Evolutionary conservation across 257 asterid species (phyloP).

Genomic region (Petunia axillaris): DNA sequence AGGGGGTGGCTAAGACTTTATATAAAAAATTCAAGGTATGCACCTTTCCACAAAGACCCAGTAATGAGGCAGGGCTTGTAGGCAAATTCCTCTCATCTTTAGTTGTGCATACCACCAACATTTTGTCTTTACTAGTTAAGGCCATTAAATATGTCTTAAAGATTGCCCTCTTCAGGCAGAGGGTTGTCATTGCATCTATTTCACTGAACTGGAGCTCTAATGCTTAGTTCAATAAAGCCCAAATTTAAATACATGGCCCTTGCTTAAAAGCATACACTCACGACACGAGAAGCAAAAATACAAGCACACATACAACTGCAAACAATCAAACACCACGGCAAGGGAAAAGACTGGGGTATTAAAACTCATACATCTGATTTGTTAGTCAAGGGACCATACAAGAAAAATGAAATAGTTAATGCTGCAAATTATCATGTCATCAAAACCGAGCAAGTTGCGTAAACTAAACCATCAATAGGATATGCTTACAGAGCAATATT

Average conservation of each 20-base stretch:
- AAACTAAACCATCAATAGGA: not conserved
- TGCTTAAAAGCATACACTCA: not conserved
- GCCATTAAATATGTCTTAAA: constrained; percentile 24
- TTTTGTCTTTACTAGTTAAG: constrained; percentile 67
- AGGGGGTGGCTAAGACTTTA: not conserved
- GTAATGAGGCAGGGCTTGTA: constrained; percentile 40
- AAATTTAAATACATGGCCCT: not conserved
- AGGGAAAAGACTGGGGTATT: not conserved
- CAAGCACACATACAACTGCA: not conserved
- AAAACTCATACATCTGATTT: not conserved
- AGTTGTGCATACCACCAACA: constrained; percentile 49
- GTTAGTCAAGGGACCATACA: not conserved
- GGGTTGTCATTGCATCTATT: not conserved
- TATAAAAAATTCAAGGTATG: constrained; percentile 17
- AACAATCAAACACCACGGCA: not conserved
- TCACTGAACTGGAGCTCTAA: not conserved
- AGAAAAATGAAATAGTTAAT: not conserved
- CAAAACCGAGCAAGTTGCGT: not conserved
- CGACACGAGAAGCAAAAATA: not conserved
- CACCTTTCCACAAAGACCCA: constrained; percentile 59
- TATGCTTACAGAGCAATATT: constrained; percentile 8
- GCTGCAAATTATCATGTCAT: constrained; percentile 2
- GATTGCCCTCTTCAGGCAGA: not conserved
- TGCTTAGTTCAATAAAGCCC: constrained; percentile 12
- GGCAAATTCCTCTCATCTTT: constrained; percentile 44